Conservation (phyloP, 2,329 filamentous ascomycete genomes). For the Paraphoma sp. region DNA sequence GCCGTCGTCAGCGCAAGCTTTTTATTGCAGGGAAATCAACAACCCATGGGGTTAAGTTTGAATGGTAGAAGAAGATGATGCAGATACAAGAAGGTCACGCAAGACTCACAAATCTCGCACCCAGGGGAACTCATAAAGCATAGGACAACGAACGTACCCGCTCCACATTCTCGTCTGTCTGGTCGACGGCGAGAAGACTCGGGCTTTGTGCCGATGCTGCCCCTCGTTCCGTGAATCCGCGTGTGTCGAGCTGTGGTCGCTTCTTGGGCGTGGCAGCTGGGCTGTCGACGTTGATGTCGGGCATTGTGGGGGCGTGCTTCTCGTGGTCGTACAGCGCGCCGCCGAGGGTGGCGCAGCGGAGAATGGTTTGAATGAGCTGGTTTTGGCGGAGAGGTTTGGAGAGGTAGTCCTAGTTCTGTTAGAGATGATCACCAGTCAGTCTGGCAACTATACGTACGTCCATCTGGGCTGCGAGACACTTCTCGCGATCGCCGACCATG, state of each 20-base stretch:
- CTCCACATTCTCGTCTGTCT: constrained; percentile 68
- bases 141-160: constrained; percentile 54
- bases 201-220: constrained; percentile 66
- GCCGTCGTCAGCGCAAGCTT: too few species aligned
- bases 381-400: constrained; percentile 97
- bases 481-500: constrained; percentile 97
- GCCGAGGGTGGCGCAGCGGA: constrained; percentile 93
- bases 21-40: too few species aligned
- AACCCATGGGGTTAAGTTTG: too few species aligned
- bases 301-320: constrained; percentile 41
- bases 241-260: constrained; percentile 64
- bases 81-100: constrained; percentile 11
- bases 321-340: constrained; percentile 79
- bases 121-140: constrained; percentile 21
- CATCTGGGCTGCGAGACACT: constrained; percentile 99
- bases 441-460: constrained; percentile 58
- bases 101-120: constrained; percentile 6
- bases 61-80: not conserved
- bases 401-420: constrained; percentile 72
- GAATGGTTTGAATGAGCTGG: constrained; percentile 95
- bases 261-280: constrained; percentile 16
- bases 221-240: constrained; percentile 74
- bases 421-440: constrained; percentile 4
- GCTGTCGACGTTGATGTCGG: constrained; percentile 47
- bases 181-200: constrained; percentile 64